Evolutionary conservation across 805 yeast species (phyloP), one percentile per base, ranked within the genome.

Genomic region (Huiozyma naganishii): DNA sequence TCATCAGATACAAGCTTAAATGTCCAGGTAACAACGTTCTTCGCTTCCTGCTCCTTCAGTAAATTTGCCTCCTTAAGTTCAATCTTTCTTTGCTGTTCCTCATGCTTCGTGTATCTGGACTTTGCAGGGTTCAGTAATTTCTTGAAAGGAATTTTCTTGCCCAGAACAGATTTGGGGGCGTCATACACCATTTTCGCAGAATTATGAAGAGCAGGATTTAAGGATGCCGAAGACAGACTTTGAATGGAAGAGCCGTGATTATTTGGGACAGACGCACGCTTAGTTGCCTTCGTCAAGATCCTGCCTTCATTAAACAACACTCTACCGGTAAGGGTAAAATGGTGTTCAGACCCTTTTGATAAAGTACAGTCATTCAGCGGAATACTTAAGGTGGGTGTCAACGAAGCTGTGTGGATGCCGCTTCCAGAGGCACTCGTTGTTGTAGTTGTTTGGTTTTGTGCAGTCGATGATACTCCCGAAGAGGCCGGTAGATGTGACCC

Each of bases 381-480:
- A 39, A 69, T 63, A 36, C 76, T 71, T 50, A 62, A 55, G 3
- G 67, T 42, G 5, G 76, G 77, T 27, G 54, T 55, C 47, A 71
- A 71, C 2, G 51, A 44, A n/a, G 45, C 40, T 5, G 29, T 5
- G n/a, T 41, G 40, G 7, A 4, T 4, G 8, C 27, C 6, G 30
- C n/a, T 23, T 33, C 30, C 13, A 23, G 41, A 45, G 6, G 39
- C n/a, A 13, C 10, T 29, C 32, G 12, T 30, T 12, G 32, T 27
- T 5, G 38, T 41, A 6, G 10, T 11, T 13, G 35, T 13, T 12
- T 33, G 32, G 7, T 6, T 33, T 13, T n/a, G 17, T 27, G n/a
- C 42, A 5, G 39, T 27, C 4, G 7, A 29, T 11, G 6, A 35
- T 29, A 9, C 27, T 36, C 12, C n/a, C 27, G n/a, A 10, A 17